Base-by-base conservation (phyloP, 192 early-diverging fungal genomes). In the Coemansia sp. region DNA sequence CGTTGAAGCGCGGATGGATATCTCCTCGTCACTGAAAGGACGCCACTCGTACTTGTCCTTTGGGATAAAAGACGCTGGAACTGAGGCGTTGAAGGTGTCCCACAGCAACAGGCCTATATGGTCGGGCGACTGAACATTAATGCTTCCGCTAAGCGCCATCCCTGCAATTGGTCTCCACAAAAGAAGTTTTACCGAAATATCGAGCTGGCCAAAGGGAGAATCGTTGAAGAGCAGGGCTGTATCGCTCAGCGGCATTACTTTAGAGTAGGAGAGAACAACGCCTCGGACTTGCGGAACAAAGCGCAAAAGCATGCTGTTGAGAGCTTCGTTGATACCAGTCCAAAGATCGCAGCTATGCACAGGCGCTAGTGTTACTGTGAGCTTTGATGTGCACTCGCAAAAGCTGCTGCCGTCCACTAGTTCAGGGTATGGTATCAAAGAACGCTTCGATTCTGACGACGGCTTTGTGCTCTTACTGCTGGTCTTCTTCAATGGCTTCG, bases 21-120 rank as follows among this genome's bases (percentile, higher is more conserved):
- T 66, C 48, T 78, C 77, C 21, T 82, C 74, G 64, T 82, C 79
- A 74, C 72, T 79, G 66, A 79, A 84, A 44, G 81, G 75, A 65
- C 78, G 70, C 90, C 89, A 96, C 64, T 87, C 84, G 72, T 91
- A 98, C 73, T 86, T 88, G 63, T 81, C 79, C 63, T 86, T 80
- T 37, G 89, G 91, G 47, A 98, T 92, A 64, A 89, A 83, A 61
- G 90, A 89, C 15, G 89, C 85, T 5, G 96, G 89, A 43, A 98
- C 97, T 15, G 94, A 95, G 21, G 95, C 96, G 68, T 98, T 98
- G 85, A 98, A 96, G 9, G 94, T 91, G 47, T 94, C 92, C 77
- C 95, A 94, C 57, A 98, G 85, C 52, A 98, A 85, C 26, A 96
- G 83, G 70, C 95, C 96, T 72, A 98, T 92, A 65, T 98, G 96